A percentile compares a stretch with the other conserved stretches of the same genome.
phyloP scores from a whole-genome alignment of 164 flowering plant species.

The Magnolia sinica region DNA sequence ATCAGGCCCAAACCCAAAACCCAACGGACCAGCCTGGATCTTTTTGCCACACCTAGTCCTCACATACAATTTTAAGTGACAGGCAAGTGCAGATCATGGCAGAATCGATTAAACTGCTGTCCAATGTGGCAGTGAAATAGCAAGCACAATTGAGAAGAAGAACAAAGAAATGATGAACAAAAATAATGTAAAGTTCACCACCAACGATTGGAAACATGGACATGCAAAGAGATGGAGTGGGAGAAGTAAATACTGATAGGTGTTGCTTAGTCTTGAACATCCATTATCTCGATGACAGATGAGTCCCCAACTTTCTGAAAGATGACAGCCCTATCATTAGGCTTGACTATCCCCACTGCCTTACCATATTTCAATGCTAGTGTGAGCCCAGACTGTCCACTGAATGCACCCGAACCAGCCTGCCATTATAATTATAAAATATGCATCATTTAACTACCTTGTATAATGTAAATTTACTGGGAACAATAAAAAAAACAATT shows the following conservation, averaged over 20 bases:
- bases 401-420: conserved; percentile 28
- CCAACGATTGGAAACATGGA: not conserved
- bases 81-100: too few species aligned
- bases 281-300: conserved; percentile 39
- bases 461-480: not conserved
- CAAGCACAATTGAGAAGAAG: not conserved
- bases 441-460: not conserved
- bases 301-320: conserved; percentile 49
- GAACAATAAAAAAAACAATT: not conserved
- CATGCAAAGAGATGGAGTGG: not conserved
- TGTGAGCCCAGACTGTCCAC: conserved; percentile 36
- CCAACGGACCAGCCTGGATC: too few species aligned
- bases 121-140: too few species aligned
- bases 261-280: conserved; percentile 21
- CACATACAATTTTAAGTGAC: too few species aligned
- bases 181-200: not conserved
- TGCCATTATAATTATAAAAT: conserved; percentile 10
- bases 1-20: too few species aligned
- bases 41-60: too few species aligned
- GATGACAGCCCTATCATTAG: conserved; percentile 43
- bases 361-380: conserved; percentile 35
- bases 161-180: not conserved
- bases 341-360: conserved; percentile 34
- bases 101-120: too few species aligned
- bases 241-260: not conserved